Conservation (phyloP, 805 yeast species). For the Yamadazyma olivae region DNA sequence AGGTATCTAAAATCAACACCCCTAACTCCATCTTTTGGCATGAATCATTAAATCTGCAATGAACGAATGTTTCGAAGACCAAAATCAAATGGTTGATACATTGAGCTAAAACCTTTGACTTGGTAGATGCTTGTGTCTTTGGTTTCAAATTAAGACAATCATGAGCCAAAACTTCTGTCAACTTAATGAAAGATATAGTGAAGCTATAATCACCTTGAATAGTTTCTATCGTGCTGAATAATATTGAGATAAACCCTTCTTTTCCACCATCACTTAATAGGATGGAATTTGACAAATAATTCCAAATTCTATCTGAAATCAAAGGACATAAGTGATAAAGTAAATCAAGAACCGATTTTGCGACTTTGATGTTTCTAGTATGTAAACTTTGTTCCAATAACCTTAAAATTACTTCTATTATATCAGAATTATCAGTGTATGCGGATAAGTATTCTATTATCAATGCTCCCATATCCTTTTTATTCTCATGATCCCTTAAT, state of each 20-base stretch:
- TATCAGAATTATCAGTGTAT: constrained; percentile 55
- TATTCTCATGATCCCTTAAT: constrained; percentile 30
- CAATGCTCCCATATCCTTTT: constrained; percentile 21
- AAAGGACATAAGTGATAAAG: constrained; percentile 46
- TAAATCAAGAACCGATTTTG: constrained; percentile 47
- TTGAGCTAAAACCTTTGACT: constrained; percentile 48
- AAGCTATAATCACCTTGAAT: constrained; percentile 65
- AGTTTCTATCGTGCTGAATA: constrained; percentile 72
- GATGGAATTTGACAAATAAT: constrained; percentile 65
- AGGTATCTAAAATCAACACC: constrained; percentile 48
- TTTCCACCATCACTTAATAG: constrained; percentile 57
- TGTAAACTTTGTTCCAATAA: constrained; percentile 69
- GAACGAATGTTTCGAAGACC: constrained; percentile 69
- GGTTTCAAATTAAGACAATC: constrained; percentile 35
- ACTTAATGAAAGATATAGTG: constrained; percentile 55
- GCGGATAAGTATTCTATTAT: constrained; percentile 41
- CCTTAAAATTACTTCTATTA: constrained; percentile 58
- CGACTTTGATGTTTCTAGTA: constrained; percentile 45
- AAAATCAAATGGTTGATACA: constrained; percentile 56
- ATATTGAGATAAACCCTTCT: constrained; percentile 59
- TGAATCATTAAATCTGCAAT: constrained; percentile 61
- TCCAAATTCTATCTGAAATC: constrained; percentile 73
- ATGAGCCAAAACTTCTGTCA: constrained; percentile 51
- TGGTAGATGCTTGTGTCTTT: constrained; percentile 7
- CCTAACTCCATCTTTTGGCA: constrained; percentile 65